Conservation (phyloP, 1,139 yeast species). For the Arxiozyma telluris region DNA sequence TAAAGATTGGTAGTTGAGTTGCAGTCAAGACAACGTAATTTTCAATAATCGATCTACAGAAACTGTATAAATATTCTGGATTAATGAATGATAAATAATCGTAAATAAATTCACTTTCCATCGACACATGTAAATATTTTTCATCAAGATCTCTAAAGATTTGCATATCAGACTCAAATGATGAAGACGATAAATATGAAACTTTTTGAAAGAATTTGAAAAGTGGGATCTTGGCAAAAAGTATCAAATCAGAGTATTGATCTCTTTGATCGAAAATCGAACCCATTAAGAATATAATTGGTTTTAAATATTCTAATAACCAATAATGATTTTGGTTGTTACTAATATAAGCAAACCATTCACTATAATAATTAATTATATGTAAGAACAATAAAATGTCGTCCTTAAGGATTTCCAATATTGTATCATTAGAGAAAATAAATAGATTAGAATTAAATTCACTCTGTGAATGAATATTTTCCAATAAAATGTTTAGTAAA, state of each 20-base stretch:
- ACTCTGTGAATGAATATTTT: conserved; percentile 11
- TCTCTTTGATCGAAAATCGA: conserved; percentile 19
- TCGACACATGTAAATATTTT: conserved; percentile 17
- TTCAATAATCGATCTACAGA: conserved; percentile 18
- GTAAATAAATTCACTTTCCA: conserved; percentile 12
- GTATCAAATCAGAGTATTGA: conserved; percentile 21
- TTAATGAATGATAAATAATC: conserved; percentile 28
- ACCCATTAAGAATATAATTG: conserved; percentile 17
- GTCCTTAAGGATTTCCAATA: conserved; percentile 9
- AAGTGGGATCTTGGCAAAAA: conserved; percentile 25
- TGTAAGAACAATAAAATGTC: conserved; percentile 29
- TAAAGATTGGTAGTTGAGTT: conserved; percentile 21
- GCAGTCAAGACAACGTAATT: conserved; percentile 16
- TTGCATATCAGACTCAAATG: neutral
- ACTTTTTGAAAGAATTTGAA: conserved; percentile 26
- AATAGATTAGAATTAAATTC: conserved; percentile 27
- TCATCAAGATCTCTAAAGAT: conserved; percentile 22
- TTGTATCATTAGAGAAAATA: conserved; percentile 13
- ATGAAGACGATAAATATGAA: conserved; percentile 22
- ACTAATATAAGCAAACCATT: conserved; percentile 15
- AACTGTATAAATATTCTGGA: conserved; percentile 25
- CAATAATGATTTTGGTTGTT: conserved; percentile 13
- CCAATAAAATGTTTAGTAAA: conserved; percentile 21
- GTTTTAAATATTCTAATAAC: conserved; percentile 13
- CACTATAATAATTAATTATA: conserved; percentile 26